Conservation (phyloP, 495 filamentous ascomycete species). For the Lasiosphaeria ovina region DNA sequence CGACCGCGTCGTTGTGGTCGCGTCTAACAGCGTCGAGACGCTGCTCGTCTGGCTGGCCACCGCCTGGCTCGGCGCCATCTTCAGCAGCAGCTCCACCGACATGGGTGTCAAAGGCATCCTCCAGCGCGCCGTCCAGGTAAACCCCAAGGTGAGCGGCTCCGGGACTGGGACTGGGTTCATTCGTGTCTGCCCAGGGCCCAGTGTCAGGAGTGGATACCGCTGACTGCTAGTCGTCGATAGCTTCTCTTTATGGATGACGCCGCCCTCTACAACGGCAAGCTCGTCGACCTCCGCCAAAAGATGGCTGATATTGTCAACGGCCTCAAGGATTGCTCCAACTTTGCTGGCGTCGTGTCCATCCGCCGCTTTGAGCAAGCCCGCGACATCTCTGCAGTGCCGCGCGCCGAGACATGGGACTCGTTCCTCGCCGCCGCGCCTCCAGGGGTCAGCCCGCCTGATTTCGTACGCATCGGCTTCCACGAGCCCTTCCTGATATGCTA, state of each 20-base stretch:
- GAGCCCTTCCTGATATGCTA: slow-evolving; percentile 74
- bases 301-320: slow-evolving; percentile 65
- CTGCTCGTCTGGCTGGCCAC: slow-evolving; percentile 63
- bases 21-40: slow-evolving; percentile 71
- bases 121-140: slow-evolving; percentile 68
- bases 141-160: slow-evolving; percentile 50
- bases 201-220: background rate
- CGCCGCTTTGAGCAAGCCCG: slow-evolving; percentile 60
- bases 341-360: slow-evolving; percentile 62
- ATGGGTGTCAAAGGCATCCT: slow-evolving; percentile 76
- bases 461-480: slow-evolving; percentile 60
- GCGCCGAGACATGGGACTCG: slow-evolving; percentile 48
- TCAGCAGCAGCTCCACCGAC: slow-evolving; percentile 71
- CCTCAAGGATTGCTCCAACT: slow-evolving; percentile 56
- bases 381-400: slow-evolving; percentile 57
- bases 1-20: slow-evolving; percentile 70
- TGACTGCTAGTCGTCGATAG: slow-evolving; percentile 18
- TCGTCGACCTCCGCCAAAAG: slow-evolving; percentile 66
- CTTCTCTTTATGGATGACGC: slow-evolving; percentile 77
- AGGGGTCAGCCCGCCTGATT: slow-evolving; percentile 40
- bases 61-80: slow-evolving; percentile 65
- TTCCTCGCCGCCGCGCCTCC: slow-evolving; percentile 50
- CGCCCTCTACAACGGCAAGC: slow-evolving; percentile 75
- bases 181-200: background rate
- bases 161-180: no score